phyloP scores from a whole-genome alignment of 306 rosid species.

The Prinsepia uniflora region DNA sequence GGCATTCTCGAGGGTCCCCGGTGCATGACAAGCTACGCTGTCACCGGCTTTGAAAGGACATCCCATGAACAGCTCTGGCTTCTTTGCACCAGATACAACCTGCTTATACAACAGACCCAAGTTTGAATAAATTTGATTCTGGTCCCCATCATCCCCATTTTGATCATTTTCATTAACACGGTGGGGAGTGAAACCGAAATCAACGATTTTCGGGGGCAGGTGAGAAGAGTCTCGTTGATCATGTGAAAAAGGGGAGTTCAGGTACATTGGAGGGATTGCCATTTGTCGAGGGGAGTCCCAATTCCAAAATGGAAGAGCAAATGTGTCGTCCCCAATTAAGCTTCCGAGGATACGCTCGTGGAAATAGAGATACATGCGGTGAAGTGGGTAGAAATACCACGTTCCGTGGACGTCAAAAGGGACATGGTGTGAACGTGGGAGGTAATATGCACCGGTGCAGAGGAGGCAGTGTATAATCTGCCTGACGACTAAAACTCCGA shows the following conservation, averaged over 20 bases:
- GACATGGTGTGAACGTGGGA: background rate
- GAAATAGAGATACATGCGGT: conserved; percentile 22
- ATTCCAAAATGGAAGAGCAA: conserved; percentile 32
- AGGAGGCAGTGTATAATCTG: conserved; percentile 18
- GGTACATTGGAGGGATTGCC: conserved; percentile 13
- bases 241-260: background rate
- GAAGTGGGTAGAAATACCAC: conserved; percentile 29
- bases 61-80: conserved; percentile 28
- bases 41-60: conserved; percentile 1
- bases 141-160: no score
- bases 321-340: conserved; percentile 20
- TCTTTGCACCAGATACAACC: conserved; percentile 18
- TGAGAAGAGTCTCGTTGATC: conserved; percentile 14
- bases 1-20: conserved; percentile 6
- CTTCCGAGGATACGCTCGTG: conserved; percentile 23
- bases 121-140: background rate
- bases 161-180: background rate
- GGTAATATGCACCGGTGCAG: conserved; percentile 27
- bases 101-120: conserved; percentile 21
- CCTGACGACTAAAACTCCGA: conserved; percentile 24
- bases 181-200: background rate
- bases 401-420: conserved; percentile 8
- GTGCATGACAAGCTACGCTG: conserved; percentile 10
- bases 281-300: conserved; percentile 27
- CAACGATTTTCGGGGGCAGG: conserved; percentile 3